Evolutionary conservation across 305 asterid species (phyloP).

Genomic region (Caryopteris hybrid): DNA sequence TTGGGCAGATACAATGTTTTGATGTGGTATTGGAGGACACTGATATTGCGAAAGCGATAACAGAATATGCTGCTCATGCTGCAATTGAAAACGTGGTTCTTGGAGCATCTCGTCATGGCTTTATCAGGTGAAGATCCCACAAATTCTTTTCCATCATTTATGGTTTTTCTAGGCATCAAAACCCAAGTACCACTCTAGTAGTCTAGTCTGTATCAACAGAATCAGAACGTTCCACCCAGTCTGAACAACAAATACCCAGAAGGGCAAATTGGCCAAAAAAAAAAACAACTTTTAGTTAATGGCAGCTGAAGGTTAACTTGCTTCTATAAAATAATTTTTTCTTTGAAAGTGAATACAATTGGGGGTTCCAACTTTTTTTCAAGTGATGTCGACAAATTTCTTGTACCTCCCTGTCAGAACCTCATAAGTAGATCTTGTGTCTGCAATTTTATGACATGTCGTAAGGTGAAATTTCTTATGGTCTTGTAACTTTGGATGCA

Average conservation of each 20-base stretch:
- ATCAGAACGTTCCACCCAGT: no score
- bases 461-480: not conserved
- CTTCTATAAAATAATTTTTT: no score
- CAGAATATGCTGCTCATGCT: slow-evolving; percentile 63
- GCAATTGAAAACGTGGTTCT: slow-evolving; percentile 74
- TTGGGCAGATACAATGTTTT: slow-evolving; percentile 51
- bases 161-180: no score
- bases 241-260: no score
- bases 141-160: not conserved
- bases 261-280: no score
- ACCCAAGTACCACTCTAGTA: no score
- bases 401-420: not conserved
- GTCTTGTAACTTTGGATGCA: not conserved
- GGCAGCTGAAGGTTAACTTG: no score
- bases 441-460: not conserved
- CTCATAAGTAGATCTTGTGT: not conserved
- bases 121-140: slow-evolving; percentile 47
- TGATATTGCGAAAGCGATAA: slow-evolving; percentile 56
- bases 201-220: not conserved
- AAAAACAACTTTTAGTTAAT: no score
- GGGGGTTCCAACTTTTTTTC: not conserved
- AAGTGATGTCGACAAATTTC: not conserved
- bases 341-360: no score
- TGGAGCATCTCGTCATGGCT: slow-evolving; percentile 80
- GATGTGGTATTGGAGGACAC: slow-evolving; percentile 70